Evolutionary conservation across 345 rosid species (phyloP), one percentile per base, ranked within the genome.

Genomic region (Schrenkiella parvula): DNA sequence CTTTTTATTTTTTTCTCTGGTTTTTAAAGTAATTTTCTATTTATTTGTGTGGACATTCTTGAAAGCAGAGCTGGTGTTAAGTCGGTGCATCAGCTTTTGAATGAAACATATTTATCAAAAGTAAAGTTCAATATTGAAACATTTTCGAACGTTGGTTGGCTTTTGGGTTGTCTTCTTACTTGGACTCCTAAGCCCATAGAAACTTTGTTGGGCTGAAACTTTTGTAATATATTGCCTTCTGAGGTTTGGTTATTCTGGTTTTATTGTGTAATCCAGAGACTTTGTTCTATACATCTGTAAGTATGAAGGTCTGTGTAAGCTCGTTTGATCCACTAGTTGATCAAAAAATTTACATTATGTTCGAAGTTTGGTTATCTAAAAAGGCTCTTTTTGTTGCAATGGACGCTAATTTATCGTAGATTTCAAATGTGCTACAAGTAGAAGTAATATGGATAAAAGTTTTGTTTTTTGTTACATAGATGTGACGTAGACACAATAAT

Each of bases 81-180:
- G 79, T 68, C 79, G 79, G 75, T 76, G 79, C 59, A 14, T 62
- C 75, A 63, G 74, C 75, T 63, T 76, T 75, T 63, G 29, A 44
- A 15, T 22, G 64, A 9, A 32, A 17, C 74, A 34, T 34, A 8
- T 23, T 64, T 46, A 28, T 67, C 47, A 66, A 39, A 39, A 8
- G 17, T 2, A 8, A 5, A 21, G 1, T 31, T 28, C 2, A 34
- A 1, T 26, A 23, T 76, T 23, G 35, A 47, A 69, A 62, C 8
- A 26, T 43, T 43, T 68, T 11, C 15, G 41, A 75, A 61, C 70
- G 64, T 75, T 68, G 21, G 28, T 5, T 22, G 51, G 47, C 31
- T 67, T 67, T 22, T 50, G 47, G 73, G 73, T 29, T 66, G 9
- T 39, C 23, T n/a, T n/a, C n/a, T n/a, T n/a, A n/a, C n/a, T 22